Evolutionary conservation across 2,329 filamentous ascomycete genomes (phyloP), one percentile per base, ranked within the genome.

Genomic region (Exophiala sp.): DNA sequence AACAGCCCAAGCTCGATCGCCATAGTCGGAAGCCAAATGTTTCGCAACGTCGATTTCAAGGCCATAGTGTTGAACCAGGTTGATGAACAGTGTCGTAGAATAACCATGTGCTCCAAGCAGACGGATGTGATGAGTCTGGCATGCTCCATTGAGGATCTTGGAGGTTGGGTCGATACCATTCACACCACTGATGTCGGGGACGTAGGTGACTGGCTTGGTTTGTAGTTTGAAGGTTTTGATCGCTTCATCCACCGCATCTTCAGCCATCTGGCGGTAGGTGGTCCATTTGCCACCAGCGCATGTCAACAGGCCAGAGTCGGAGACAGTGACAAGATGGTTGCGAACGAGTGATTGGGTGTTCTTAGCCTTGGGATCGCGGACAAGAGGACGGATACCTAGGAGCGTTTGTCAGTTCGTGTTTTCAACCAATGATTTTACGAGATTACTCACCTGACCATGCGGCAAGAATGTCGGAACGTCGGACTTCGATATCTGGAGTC

Each of bases 211-310:
- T 3, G 62, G 48, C 32, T 62, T 57, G 5, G 62, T 32, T 34
- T 58, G 51, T 2, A 64, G 52, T 18, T 60, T 57, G 54, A 64
- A 64, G 21, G 49, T 42, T 34, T 62, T 57, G 18, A 64, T 61
- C 2, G 61, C 61, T 8, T 89, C 87, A 65, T 95, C 89, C 41
- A 95, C 89, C 43, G 87, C 87, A 67, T 95, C 89, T 71, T 95
- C 89, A 18, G 89, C 88, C 90, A 95, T 95, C 71, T 95, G 88
- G 54, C 90, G 86, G 74, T 95, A 95, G 1, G 90, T 95, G 2
- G 90, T 95, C 90, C 90, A 95, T 74, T 95, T 95, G 43, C 90
- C 90, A 62, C 90, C 90, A 24, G 89, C 89, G 65, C 89, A 91
- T 38, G 90, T 95, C 60, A 95, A 74, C 14, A 95, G 79, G 8